Percentiles rank a stretch among this genome's conserved stretches.
Conservation (phyloP, 305 asterid genomes). For the Solanum aculeatissimum region DNA sequence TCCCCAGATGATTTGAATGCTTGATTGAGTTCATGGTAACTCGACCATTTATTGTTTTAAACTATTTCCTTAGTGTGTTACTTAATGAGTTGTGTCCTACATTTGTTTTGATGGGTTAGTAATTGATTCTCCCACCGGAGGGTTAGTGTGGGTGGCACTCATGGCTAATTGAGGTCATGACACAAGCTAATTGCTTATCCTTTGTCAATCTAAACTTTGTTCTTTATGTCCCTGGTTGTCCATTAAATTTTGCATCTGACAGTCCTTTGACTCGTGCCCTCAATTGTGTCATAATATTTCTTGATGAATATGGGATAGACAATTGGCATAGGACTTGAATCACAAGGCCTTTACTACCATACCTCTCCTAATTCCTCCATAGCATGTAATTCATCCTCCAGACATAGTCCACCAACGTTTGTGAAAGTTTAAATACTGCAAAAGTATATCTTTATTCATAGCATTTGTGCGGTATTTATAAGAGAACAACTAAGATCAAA, state of each 20-base stretch:
- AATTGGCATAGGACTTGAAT: not conserved
- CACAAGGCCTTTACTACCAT: not conserved
- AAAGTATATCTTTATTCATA: not conserved
- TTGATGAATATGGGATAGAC: not conserved
- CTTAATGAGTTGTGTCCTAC: too few species aligned
- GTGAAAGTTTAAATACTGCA: not conserved
- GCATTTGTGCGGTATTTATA: not conserved
- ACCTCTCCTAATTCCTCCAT: not conserved
- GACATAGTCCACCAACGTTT: not conserved
- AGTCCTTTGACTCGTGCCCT: not conserved
- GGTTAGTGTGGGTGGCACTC: too few species aligned
- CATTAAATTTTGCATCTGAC: not conserved
- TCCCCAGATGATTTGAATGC: too few species aligned
- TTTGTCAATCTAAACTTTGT: not conserved
- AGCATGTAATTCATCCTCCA: not conserved
- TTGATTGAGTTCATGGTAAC: too few species aligned
- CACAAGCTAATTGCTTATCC: not conserved
- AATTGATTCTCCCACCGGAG: too few species aligned
- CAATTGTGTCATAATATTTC: not conserved
- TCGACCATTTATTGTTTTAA: too few species aligned
- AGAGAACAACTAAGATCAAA: not conserved
- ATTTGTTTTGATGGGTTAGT: too few species aligned
- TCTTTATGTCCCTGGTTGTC: not conserved
- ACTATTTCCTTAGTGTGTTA: too few species aligned
- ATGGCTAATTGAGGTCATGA: too few species aligned